A percentile compares a stretch with the other conserved stretches of the same genome.
Conservation (phyloP, 2,329 filamentous ascomycete genomes). For the Colletotrichum sp. region DNA sequence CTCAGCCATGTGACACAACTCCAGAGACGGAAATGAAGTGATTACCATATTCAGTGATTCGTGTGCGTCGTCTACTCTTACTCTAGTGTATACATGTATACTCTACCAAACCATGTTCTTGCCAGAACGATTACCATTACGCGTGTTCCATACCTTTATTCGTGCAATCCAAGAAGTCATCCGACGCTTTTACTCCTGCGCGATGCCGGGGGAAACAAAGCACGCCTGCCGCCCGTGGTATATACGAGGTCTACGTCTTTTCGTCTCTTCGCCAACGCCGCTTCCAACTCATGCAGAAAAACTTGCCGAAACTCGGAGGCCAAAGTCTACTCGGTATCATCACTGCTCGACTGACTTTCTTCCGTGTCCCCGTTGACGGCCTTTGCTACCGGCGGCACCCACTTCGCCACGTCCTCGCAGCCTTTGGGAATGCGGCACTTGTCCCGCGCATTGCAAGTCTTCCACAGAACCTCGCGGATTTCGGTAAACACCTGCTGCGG, state of each 20-base stretch:
- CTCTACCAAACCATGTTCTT: background rate
- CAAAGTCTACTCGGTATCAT: conserved; percentile 3
- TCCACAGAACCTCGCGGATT: conserved; percentile 83
- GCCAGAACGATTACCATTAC: background rate
- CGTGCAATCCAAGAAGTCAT: background rate
- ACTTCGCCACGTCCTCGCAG: conserved; percentile 58
- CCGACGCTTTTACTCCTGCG: background rate
- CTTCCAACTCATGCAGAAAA: background rate
- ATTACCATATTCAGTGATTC: background rate
- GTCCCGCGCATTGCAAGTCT: conserved; percentile 64
- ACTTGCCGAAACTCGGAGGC: background rate
- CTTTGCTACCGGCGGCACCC: conserved; percentile 31
- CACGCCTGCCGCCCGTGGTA: background rate
- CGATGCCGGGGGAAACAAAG: background rate
- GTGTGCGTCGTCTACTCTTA: background rate
- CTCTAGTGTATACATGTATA: background rate
- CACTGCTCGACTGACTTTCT: conserved; percentile 18
- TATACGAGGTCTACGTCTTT: background rate
- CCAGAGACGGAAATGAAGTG: background rate
- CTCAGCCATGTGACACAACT: background rate
- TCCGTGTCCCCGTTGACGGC: background rate
- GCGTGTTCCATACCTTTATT: background rate
- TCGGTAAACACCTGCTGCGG: conserved; percentile 84
- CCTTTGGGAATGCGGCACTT: conserved; percentile 68
- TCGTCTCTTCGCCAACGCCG: background rate